These are phyloP conservation scores for Ustanciosporium gigantosporum DNA, from an alignment of 1,284 basidiomycete species.

Conservation along the genomic window DNA sequence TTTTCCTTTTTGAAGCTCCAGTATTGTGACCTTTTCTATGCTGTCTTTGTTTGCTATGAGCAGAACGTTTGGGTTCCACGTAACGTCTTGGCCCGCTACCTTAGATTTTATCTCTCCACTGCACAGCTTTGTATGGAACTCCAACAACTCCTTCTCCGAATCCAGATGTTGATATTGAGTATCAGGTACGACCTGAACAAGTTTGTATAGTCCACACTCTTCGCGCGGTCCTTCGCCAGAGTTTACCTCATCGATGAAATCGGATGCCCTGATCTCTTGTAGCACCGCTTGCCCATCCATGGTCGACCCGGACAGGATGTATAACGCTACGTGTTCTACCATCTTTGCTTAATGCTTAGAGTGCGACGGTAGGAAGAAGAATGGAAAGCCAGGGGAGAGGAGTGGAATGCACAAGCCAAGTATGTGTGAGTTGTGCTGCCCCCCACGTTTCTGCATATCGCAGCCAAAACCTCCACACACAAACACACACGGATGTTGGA, in stretches of 20 bases:
- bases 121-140: slow-evolving; percentile 16
- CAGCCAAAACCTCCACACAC: too few species aligned
- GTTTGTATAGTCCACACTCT: slow-evolving; percentile 38
- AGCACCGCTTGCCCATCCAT: slow-evolving; percentile 17
- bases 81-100: slow-evolving; percentile 8
- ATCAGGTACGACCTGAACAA: slow-evolving; percentile 28
- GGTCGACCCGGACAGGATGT: slow-evolving; percentile 17
- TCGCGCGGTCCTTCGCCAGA: slow-evolving; percentile 42
- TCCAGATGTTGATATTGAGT: neutral
- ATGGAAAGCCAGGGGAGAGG: too few species aligned
- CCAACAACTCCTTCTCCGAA: slow-evolving; percentile 14
- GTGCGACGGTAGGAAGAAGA: too few species aligned
- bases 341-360: too few species aligned
- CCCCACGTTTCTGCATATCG: slow-evolving; percentile 1
- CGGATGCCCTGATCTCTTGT: slow-evolving; percentile 35
- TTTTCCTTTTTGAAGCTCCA: slow-evolving; percentile 12
- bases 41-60: slow-evolving; percentile 22
- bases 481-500: too few species aligned
- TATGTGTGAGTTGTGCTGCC: too few species aligned
- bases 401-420: too few species aligned
- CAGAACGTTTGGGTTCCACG: slow-evolving; percentile 23
- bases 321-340: slow-evolving; percentile 38
- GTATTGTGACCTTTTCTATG: slow-evolving; percentile 10
- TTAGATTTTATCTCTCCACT: slow-evolving; percentile 9
- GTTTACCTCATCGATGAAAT: slow-evolving; percentile 47